Conservation (phyloP, 1,284 basidiomycete species). For the Caloboletus firmus region DNA sequence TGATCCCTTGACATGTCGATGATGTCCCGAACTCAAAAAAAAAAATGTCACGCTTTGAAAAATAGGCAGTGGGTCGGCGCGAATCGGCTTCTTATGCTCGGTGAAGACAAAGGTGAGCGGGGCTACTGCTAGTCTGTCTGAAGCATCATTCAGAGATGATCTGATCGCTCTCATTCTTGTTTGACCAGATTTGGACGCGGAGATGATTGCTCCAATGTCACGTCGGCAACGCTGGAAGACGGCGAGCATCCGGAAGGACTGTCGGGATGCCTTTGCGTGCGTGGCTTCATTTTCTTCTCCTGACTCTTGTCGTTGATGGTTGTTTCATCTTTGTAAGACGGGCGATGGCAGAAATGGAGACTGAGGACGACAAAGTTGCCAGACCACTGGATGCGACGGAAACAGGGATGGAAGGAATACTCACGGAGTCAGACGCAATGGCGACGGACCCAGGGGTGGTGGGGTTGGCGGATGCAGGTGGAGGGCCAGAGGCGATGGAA, state of each 20-base stretch:
- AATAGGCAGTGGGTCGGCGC: slow-evolving; percentile 54
- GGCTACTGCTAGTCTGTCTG: not conserved
- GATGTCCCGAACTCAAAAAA: slow-evolving; percentile 5
- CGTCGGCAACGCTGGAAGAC: slow-evolving; percentile 52
- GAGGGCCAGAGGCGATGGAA: not conserved
- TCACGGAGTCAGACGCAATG: not conserved
- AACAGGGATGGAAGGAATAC: slow-evolving; percentile 12
- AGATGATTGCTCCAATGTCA: slow-evolving; percentile 46
- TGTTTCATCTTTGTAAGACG: slow-evolving; percentile 30
- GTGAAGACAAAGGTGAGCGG: slow-evolving; percentile 55
- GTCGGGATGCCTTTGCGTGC: slow-evolving; percentile 50
- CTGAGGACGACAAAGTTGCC: slow-evolving; percentile 27
- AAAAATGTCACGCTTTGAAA: not conserved
- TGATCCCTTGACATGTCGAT: not conserved
- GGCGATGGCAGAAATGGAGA: slow-evolving; percentile 53
- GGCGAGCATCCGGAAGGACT: slow-evolving; percentile 43
- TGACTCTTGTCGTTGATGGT: not conserved
- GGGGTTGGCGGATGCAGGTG: not conserved
- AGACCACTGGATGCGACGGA: slow-evolving; percentile 11
- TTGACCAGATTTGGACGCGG: slow-evolving; percentile 48
- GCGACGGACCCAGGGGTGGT: not conserved
- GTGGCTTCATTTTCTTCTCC: slow-evolving; percentile 19
- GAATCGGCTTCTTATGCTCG: slow-evolving; percentile 53
- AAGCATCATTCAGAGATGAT: not conserved
- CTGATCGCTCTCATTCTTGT: not conserved